phyloP scores from a whole-genome alignment of 2,329 filamentous ascomycete species.

The Aspergillus texensis region DNA sequence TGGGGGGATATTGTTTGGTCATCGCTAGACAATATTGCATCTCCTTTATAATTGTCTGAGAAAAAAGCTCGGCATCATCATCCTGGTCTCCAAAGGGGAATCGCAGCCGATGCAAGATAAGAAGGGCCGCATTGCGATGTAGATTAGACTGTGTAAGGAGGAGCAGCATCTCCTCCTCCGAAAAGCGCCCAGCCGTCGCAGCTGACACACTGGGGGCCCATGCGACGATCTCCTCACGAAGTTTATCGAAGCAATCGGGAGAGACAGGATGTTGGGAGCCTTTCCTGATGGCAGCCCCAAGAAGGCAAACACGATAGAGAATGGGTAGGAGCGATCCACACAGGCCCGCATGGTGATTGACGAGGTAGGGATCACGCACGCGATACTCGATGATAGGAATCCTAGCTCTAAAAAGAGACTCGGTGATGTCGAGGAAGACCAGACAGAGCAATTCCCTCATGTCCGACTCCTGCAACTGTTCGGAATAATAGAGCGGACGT shows the following conservation, averaged over 20 bases:
- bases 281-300: not conserved
- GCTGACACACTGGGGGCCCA: not conserved
- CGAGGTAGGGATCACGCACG: not conserved
- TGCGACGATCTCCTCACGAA: not conserved
- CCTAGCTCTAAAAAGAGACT: conserved; percentile 1
- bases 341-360: conserved; percentile 5
- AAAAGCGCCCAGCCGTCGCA: not conserved
- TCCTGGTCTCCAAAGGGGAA: not conserved
- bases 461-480: not conserved
- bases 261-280: not conserved
- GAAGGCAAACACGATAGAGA: conserved; percentile 5
- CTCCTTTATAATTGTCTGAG: not conserved
- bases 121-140: conserved; percentile 1
- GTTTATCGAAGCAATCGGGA: not conserved
- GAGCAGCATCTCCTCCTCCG: conserved; percentile 2
- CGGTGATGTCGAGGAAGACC: conserved; percentile 2
- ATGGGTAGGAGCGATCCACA: conserved; percentile 3
- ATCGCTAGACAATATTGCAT: not conserved
- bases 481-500: not conserved
- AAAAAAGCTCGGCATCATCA: not conserved
- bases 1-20: not conserved
- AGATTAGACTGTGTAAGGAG: not conserved
- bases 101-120: not conserved
- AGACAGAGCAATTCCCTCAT: conserved; percentile 1
- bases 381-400: conserved; percentile 4